phyloP scores from a whole-genome alignment of 2,329 filamentous ascomycete species.

The Monilinia fructicola region DNA sequence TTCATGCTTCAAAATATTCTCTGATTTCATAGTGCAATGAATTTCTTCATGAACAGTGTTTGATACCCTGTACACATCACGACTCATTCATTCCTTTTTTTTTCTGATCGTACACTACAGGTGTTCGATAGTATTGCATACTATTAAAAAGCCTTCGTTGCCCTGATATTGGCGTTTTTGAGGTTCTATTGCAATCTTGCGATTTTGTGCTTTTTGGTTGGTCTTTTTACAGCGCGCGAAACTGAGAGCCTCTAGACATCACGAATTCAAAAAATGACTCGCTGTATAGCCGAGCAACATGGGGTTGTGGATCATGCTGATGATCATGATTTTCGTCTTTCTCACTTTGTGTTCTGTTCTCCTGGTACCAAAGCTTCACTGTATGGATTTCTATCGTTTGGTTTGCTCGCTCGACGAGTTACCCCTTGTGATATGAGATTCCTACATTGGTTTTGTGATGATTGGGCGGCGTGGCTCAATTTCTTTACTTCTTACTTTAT shows the following conservation, averaged over 20 bases:
- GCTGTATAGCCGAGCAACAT: not conserved
- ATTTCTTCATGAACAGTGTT: constrained; percentile 29
- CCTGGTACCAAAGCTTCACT: constrained; percentile 4
- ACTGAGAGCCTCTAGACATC: constrained; percentile 5
- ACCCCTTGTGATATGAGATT: not conserved
- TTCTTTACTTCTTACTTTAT: constrained; percentile 6
- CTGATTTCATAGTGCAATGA: constrained; percentile 15
- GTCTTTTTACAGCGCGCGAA: constrained; percentile 6
- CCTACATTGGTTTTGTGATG: not conserved
- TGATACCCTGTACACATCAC: constrained; percentile 39
- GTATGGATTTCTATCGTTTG: not conserved
- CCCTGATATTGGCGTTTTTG: constrained; percentile 17
- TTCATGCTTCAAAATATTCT: constrained; percentile 3
- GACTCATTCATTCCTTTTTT: constrained; percentile 20
- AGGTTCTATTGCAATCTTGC: not conserved
- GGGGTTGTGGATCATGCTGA: constrained; percentile 8
- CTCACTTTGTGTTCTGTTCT: not conserved
- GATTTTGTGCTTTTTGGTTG: constrained; percentile 1
- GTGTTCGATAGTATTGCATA: constrained; percentile 31
- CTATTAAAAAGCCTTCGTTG: constrained; percentile 25
- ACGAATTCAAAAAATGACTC: not conserved
- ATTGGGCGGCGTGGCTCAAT: not conserved
- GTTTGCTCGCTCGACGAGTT: not conserved
- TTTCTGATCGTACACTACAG: constrained; percentile 18
- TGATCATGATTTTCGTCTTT: not conserved